These are phyloP conservation scores for Penicillium sp. DNA, from an alignment of 2,329 filamentous ascomycete species.

Conservation along the genomic window DNA sequence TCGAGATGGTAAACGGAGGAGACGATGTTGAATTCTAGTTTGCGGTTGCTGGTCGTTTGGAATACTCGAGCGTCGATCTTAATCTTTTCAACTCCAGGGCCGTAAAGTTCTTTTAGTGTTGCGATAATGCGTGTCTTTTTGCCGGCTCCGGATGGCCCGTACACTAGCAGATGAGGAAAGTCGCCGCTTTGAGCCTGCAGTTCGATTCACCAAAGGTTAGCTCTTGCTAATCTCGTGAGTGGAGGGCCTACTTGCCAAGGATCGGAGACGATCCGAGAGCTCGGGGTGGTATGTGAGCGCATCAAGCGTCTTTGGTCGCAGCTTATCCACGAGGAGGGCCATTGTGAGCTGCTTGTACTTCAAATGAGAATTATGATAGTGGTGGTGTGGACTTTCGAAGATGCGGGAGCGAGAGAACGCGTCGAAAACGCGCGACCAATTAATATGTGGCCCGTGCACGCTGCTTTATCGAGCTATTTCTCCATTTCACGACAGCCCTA, in stretches of 20 bases:
- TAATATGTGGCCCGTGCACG: constrained; percentile 40
- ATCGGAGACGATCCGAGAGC: constrained; percentile 80
- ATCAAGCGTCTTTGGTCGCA: constrained; percentile 53
- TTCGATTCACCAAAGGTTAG: constrained; percentile 1
- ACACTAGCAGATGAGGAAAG: constrained; percentile 95
- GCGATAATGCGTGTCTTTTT: constrained; percentile 98
- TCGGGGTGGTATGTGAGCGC: constrained; percentile 82
- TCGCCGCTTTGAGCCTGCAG: constrained; percentile 88
- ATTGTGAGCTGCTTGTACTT: constrained; percentile 39
- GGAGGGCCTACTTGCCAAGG: constrained; percentile 62
- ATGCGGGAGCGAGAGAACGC: constrained; percentile 30
- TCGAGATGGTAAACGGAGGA: constrained; percentile 96
- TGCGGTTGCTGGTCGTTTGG: constrained; percentile 91
- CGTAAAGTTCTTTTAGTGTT: constrained; percentile 91
- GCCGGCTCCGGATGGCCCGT: constrained; percentile 91
- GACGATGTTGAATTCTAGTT: constrained; percentile 99
- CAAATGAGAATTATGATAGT: neutral
- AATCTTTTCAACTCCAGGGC: constrained; percentile 98
- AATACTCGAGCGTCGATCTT: constrained; percentile 98
- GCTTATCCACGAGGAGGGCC: constrained; percentile 65
- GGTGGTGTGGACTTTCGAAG: constrained; percentile 10
- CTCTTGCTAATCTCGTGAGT: neutral
- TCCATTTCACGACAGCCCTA: neutral
- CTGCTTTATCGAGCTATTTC: neutral
- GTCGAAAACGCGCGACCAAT: constrained; percentile 38